Conservation (phyloP, 1,284 basidiomycete species). For the Limonomyces culmigenus region DNA sequence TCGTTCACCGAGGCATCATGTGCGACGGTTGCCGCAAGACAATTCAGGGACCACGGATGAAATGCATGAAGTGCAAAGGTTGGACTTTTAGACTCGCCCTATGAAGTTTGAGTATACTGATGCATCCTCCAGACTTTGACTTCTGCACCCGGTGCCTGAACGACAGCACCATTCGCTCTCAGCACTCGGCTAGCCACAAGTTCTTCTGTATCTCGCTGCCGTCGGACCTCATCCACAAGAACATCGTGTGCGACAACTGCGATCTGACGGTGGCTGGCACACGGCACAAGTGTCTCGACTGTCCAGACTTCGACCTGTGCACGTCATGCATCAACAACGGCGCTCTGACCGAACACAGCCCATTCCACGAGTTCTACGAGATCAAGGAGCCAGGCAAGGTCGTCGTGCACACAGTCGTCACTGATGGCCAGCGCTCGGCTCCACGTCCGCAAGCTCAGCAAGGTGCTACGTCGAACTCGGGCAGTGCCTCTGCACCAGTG, state of each 20-base stretch:
- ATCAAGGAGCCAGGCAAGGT: constrained; percentile 46
- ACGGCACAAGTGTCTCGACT: constrained; percentile 64
- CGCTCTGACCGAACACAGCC: constrained; percentile 28
- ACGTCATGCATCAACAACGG: constrained; percentile 30
- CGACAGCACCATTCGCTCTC: not conserved
- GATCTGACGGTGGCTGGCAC: constrained; percentile 33
- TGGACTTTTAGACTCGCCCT: constrained; percentile 5
- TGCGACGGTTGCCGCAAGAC: constrained; percentile 15
- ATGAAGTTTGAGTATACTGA: not conserved
- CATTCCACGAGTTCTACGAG: constrained; percentile 53
- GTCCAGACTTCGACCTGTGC: constrained; percentile 61
- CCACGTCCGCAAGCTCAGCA: not conserved
- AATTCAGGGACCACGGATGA: constrained; percentile 14
- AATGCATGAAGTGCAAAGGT: constrained; percentile 14
- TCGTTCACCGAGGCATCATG: constrained; percentile 9
- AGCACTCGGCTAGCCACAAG: not conserved
- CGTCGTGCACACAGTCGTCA: constrained; percentile 41
- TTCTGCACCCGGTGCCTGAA: not conserved
- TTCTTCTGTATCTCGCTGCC: not conserved
- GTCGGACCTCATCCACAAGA: constrained; percentile 12
- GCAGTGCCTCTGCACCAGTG: not conserved
- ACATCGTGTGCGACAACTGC: constrained; percentile 44
- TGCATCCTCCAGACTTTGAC: not conserved
- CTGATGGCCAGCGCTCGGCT: constrained; percentile 14
- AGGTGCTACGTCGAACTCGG: not conserved